Conservation (phyloP, 345 rosid species). For the Hibiscus tridactylites region DNA sequence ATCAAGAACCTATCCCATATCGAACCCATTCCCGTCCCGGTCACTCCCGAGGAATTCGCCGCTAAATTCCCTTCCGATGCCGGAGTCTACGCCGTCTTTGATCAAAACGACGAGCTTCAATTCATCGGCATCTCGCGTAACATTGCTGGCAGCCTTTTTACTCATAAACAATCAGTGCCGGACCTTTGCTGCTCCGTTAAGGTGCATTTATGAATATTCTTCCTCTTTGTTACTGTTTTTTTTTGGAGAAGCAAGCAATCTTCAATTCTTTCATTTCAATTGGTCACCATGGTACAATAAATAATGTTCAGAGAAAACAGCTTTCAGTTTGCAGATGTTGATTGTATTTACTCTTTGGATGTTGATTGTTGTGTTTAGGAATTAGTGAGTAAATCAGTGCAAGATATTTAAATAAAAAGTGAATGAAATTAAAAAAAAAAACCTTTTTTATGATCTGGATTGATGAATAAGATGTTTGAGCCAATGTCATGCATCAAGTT, state of each 20-base stretch:
- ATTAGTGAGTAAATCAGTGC: too few species aligned
- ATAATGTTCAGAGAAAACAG: too few species aligned
- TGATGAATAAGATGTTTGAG: background rate
- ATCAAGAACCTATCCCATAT: slow-evolving; percentile 43
- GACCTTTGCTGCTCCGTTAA: slow-evolving; percentile 68
- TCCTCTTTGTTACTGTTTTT: background rate
- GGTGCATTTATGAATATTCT: slow-evolving; percentile 21
- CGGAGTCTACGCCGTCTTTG: slow-evolving; percentile 79
- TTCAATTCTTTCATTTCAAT: too few species aligned
- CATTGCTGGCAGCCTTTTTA: slow-evolving; percentile 57
- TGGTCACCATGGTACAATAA: too few species aligned
- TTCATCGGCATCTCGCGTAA: slow-evolving; percentile 81
- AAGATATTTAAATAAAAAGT: too few species aligned
- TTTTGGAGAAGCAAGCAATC: too few species aligned
- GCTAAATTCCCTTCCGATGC: slow-evolving; percentile 39
- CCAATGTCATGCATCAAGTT: background rate
- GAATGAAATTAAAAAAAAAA: too few species aligned
- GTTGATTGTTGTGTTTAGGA: too few species aligned
- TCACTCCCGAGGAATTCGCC: slow-evolving; percentile 25
- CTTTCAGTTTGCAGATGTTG: too few species aligned
- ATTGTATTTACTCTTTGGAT: too few species aligned
- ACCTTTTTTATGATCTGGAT: too few species aligned
- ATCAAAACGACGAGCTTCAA: slow-evolving; percentile 53
- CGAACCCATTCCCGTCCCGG: slow-evolving; percentile 31
- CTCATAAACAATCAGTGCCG: slow-evolving; percentile 62